Base-by-base conservation (phyloP, 2,329 filamentous ascomycete species). In the Monosporascus sp. region DNA sequence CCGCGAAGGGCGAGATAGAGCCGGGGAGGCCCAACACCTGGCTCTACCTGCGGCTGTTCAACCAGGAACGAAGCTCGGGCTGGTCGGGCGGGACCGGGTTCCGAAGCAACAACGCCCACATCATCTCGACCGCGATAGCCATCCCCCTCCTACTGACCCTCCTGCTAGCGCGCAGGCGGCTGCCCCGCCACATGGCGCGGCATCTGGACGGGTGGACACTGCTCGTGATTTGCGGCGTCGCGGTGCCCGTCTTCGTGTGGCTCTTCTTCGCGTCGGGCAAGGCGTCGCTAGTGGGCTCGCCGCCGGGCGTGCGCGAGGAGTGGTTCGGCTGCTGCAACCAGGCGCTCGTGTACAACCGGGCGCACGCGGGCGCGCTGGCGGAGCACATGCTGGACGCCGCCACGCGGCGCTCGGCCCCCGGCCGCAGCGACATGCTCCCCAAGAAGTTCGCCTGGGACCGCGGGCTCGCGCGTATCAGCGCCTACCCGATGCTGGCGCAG, bases 401-500 rank as follows among this genome's bases (percentile, higher is more conserved):
- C 17, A 57, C 62, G 0, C 46, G 25, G 9, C 58, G 54, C 15
- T 51, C 50, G 14, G 48, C 49, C 8, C 59, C 60, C 2, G 65
- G 65, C 2, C 58, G 65, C 38, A 60, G 58, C 22, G 65, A 67
- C 42, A 67, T 67, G 65, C 60, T 67, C 22, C 63, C 62, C 11
- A 65, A 65, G 53, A 51, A 62, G 11, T 67, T 64, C 50, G 65
- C 65, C 5, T 65, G 60, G 56, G 51, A 66, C 6, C 58, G 58
- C 37, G 65, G 65, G 8, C 58, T 67, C 18, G 63, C 65, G 41
- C 59, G 65, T 41, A 41, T 67, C 3, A 67, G 64, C 31, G 65
- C 64, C 14, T 67, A 67, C 48, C 65, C 65, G 46, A 67, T 67
- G 65, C 52, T 66, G n/a, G 65, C 62, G n/a, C 65, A 67, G 46